Evolutionary conservation across 371 early-diverging fungal genomes (phyloP), one percentile per base, ranked within the genome.

Genomic region (Rhizomucor miehei): DNA sequence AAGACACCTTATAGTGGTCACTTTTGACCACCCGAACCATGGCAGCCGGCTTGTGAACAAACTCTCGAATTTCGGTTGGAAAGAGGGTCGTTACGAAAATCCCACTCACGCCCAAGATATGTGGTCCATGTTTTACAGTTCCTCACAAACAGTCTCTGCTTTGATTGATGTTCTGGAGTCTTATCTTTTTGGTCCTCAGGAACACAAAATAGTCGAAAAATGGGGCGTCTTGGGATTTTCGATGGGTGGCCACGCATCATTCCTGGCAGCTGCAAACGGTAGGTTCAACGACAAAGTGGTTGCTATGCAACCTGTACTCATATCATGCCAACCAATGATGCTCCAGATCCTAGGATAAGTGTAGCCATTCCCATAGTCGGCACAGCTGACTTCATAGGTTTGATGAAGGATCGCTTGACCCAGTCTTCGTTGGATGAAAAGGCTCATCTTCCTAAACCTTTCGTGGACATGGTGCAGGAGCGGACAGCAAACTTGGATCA

Each of bases 11-110:
- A 41, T 80, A 9, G 75, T 77, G 3, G 62, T 81, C 17, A 58
- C 77, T 1, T 81, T 81, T 61, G 85, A 85, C 47, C 76, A 76
- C 23, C 65, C 74, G 13, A 85, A 85, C 51, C 85, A 85, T 52
- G 85, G 85, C 13, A 60, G 54, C 17, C 65, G 85, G 8, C 66
- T 70, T 16, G 48, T 71, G 6, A 43, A 73, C 43, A 58, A 63
- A 19, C 51, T 47, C 0, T 53, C 63, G 19, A 77, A 79, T 44
- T 71, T 52, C 39, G 60, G 59, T 14, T 80, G 81, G 81, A 51
- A 56, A 3, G 66, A 66, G 16, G 65, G 65, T 9, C 39, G 40
- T 1, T 45, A 69, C 19, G 44, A 56, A 8, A 84, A 84, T 59
- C 57, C 59, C 3, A 60, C 56, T 19, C 81, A 82, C 62, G 81